Evolutionary conservation across 2,329 filamentous ascomycete genomes (phyloP), one percentile per base, ranked within the genome.

Genomic region (Mycocentrospora acerina): DNA sequence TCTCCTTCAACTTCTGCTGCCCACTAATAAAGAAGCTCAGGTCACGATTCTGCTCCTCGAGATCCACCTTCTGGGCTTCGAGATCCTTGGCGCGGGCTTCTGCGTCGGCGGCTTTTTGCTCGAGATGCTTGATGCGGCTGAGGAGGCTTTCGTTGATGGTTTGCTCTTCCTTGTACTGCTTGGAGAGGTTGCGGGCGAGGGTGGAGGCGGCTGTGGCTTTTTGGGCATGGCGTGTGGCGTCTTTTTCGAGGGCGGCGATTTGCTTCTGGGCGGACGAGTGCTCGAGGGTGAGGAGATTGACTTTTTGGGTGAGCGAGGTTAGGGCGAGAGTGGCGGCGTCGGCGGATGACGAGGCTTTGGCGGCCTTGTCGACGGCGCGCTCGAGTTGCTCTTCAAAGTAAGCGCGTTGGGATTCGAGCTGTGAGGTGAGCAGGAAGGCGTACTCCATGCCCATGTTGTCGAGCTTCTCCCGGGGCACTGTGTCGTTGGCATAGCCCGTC

Each of bases 301-400:
- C 62, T 52, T 80, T 72, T 9, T 70, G 65, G 15, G 75, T 59
- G 0, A 77, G 76, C 44, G 72, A 67, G 4, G 70, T 73, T 2
- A 78, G 77, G 48, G 74, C 72, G 31, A 51, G 55, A 0, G 65
- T 61, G 0, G 86, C 84, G 32, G 75, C 75, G 44, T 87, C 83
- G 0, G 86, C 88, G 0, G 80, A 75, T 0, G 80, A 75, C 0
- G 80, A 76, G 0, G 90, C 88, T 57, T 85, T 81, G 1, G 83
- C 79, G 0, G 90, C 90, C 70, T 97, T 97, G 67, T 95, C 88
- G 0, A 86, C 90, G 0, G 89, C 88, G 48, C 94, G 89, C 57
- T 84, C 85, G 35, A 98, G 79, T 64, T 95, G 82, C 53, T 95
- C 91, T 64, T 97, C 91, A 55, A 95, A 98, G 68, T 97, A 98